Percentiles rank a stretch among this genome's conserved stretches.
Evolutionary conservation across 1,284 basidiomycete species (phyloP).

Genomic region (Malassezia nana): DNA sequence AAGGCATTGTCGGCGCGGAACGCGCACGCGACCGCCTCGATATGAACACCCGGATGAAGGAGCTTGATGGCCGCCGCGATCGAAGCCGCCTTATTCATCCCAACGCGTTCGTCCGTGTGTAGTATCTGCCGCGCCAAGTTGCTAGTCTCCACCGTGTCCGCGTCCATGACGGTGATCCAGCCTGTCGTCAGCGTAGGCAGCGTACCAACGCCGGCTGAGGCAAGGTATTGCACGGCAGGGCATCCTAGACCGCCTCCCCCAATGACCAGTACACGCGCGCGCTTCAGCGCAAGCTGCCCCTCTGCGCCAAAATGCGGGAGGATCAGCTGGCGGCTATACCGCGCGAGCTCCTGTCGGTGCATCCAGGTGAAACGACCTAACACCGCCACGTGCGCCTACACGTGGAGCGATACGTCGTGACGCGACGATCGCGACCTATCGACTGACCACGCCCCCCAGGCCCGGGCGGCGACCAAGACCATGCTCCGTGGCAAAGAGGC

Average conservation of each 20-base stretch:
- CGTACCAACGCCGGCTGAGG: slow-evolving; percentile 78
- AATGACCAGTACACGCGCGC: slow-evolving; percentile 70
- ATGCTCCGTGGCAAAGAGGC: not conserved
- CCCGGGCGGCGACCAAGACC: not conserved
- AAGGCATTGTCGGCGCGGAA: slow-evolving; percentile 30
- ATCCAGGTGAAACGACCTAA: not conserved
- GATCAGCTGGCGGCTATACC: slow-evolving; percentile 97
- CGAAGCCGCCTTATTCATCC: slow-evolving; percentile 71
- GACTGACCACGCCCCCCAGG: not conserved
- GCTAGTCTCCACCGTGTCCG: slow-evolving; percentile 78
- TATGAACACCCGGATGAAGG: slow-evolving; percentile 37
- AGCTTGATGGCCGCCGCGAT: slow-evolving; percentile 53
- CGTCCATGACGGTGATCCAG: slow-evolving; percentile 74
- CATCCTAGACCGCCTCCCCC: slow-evolving; percentile 95
- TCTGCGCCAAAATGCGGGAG: slow-evolving; percentile 74
- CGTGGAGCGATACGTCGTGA: not conserved
- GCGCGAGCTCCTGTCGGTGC: slow-evolving; percentile 60
- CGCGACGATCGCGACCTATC: not conserved
- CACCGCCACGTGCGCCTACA: not conserved
- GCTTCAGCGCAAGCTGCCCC: slow-evolving; percentile 64
- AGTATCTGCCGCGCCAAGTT: slow-evolving; percentile 90
- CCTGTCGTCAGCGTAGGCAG: slow-evolving; percentile 52
- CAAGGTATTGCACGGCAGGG: slow-evolving; percentile 85
- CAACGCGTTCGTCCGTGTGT: slow-evolving; percentile 70
- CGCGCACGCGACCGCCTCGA: slow-evolving; percentile 18